A percentile compares a stretch with the other conserved stretches of the same genome.
These are phyloP conservation scores for Starmera stellimalicola DNA, from an alignment of 1,139 yeast species.

Conservation along the genomic window DNA sequence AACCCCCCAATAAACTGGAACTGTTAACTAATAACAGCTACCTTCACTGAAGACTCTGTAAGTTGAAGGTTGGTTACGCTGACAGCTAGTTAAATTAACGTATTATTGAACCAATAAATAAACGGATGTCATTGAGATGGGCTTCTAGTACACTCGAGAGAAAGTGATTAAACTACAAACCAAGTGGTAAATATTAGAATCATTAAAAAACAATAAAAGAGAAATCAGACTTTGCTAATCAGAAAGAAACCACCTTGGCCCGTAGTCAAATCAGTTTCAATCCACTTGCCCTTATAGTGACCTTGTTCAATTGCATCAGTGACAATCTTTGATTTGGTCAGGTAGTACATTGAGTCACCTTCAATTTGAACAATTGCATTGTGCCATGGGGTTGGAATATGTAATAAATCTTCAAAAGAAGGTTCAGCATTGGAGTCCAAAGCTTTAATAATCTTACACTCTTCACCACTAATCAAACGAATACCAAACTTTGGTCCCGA, in stretches of 20 bases:
- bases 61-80: too few species aligned
- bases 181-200: too few species aligned
- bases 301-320: slow-evolving; percentile 26
- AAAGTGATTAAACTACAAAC: too few species aligned
- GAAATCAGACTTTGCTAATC: not conserved
- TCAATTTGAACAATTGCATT: slow-evolving; percentile 39
- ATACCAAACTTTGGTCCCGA: slow-evolving; percentile 52
- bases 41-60: too few species aligned
- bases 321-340: slow-evolving; percentile 26
- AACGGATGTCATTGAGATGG: too few species aligned
- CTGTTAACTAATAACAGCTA: too few species aligned
- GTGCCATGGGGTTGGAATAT: slow-evolving; percentile 64
- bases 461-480: slow-evolving; percentile 33
- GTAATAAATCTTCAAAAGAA: slow-evolving; percentile 37
- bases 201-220: too few species aligned
- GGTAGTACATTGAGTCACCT: slow-evolving; percentile 20
- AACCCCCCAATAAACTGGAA: too few species aligned
- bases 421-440: slow-evolving; percentile 30
- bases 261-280: slow-evolving; percentile 17
- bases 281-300: slow-evolving; percentile 23
- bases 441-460: slow-evolving; percentile 31
- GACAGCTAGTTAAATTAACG: too few species aligned
- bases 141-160: too few species aligned
- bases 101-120: too few species aligned
- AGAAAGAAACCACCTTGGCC: slow-evolving; percentile 25